Base-by-base conservation (phyloP, 805 yeast species). In the Kluyveromyces nonfermentans region DNA sequence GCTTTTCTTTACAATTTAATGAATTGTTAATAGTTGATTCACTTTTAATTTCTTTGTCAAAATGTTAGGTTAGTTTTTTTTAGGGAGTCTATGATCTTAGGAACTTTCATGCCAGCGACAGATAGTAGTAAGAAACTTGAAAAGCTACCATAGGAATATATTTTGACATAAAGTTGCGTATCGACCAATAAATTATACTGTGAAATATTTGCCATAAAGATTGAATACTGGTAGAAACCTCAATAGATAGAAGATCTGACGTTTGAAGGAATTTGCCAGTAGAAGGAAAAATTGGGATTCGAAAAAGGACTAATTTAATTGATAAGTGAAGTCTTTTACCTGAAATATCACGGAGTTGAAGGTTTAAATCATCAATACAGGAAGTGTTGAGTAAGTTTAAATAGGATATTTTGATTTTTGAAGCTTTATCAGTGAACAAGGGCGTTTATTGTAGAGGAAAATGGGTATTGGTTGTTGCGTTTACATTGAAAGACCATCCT, bases 401-500 rank as follows among this genome's bases (percentile, higher is more conserved):
- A n/a, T n/a, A n/a, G n/a, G n/a, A n/a, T n/a, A n/a, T n/a, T n/a
- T n/a, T n/a, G n/a, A n/a, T n/a, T n/a, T n/a, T n/a, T n/a, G n/a
- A n/a, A n/a, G n/a, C n/a, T n/a, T n/a, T n/a, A n/a, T n/a, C n/a
- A n/a, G 30, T 25, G 12, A 25, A 14, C 30, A 25, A 14, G 9
- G 14, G 9, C 14, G 12, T 25, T 25, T 25, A 10, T 10, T 25
- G 12, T 25, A 10, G 25, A 14, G 37, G 34, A 46, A 20, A 20
- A 57, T 57, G 62, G 62, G 62, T 19, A 43, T 57, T 37, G 55
- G 60, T 40, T 57, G 53, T 45, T 50, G 60, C 7, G 48, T 56
- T 7, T 57, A 57, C 43, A 57, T 57, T 39, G 62, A 57, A 19
- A 46, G 44, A 28, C 49, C 50, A 7, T 36, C 47, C 12, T 31